A percentile compares a stretch with the other conserved stretches of the same genome.
phyloP scores from a whole-genome alignment of 352 stramenopile genomes.

The Phytopythium aichiense region DNA sequence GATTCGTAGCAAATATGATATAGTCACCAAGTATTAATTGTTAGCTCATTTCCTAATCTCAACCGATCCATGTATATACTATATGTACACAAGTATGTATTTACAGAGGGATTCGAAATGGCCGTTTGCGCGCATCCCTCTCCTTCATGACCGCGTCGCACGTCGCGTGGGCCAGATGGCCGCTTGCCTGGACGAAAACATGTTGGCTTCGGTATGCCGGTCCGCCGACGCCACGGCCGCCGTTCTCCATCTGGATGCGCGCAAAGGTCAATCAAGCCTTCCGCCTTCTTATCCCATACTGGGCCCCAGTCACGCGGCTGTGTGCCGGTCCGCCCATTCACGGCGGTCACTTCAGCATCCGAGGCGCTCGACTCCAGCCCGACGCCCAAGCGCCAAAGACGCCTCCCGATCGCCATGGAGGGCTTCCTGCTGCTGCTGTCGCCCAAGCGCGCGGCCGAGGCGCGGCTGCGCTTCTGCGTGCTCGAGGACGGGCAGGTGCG shows the following conservation, averaged over 20 bases:
- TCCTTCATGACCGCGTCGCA: not conserved
- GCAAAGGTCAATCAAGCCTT: not conserved
- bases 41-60: not conserved
- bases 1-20: not conserved
- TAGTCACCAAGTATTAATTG: not conserved
- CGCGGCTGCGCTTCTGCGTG: slow-evolving; percentile 60
- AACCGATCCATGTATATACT: not conserved
- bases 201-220: not conserved
- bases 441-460: slow-evolving; percentile 31
- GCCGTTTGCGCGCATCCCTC: not conserved
- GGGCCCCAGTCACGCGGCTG: not conserved
- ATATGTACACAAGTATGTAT: not conserved
- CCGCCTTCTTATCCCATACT: not conserved
- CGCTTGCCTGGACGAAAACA: not conserved
- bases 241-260: not conserved
- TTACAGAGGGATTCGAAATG: not conserved
- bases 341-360: not conserved
- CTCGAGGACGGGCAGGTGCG: slow-evolving; percentile 61
- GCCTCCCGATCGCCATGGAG: slow-evolving; percentile 34
- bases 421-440: slow-evolving; percentile 66
- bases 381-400: not conserved
- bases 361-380: not conserved
- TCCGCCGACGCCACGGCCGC: not conserved
- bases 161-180: not conserved
- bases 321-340: not conserved